phyloP scores from a whole-genome alignment of 1,139 yeast species.

The Yamadazyma triangularis region DNA sequence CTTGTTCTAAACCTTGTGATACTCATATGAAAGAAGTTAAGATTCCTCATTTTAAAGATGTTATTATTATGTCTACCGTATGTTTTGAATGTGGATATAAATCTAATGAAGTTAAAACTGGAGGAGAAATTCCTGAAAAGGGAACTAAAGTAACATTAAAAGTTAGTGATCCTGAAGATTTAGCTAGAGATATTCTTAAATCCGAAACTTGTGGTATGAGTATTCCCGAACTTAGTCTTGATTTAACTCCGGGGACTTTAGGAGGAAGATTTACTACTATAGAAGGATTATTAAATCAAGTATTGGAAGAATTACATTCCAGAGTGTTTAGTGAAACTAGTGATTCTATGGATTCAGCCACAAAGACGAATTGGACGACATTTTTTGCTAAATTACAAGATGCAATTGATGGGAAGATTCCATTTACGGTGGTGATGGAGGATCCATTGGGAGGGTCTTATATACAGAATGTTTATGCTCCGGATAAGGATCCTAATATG shows the following conservation, averaged over 20 bases:
- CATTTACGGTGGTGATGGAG: slow-evolving; percentile 82
- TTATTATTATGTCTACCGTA: slow-evolving; percentile 90
- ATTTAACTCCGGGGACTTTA: slow-evolving; percentile 91
- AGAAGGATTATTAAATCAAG: slow-evolving; percentile 89
- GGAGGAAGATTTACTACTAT: slow-evolving; percentile 98
- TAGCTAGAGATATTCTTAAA: slow-evolving; percentile 90
- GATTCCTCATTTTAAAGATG: slow-evolving; percentile 98
- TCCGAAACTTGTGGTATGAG: slow-evolving; percentile 87
- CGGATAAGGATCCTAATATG: slow-evolving; percentile 97
- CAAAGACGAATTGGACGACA: slow-evolving; percentile 73
- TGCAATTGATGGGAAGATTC: slow-evolving; percentile 80
- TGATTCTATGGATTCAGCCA: slow-evolving; percentile 82
- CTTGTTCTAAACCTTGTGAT: slow-evolving; percentile 75
- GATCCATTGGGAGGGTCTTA: slow-evolving; percentile 96
- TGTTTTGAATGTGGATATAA: slow-evolving; percentile 94
- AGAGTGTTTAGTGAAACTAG: slow-evolving; percentile 84
- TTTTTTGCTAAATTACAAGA: slow-evolving; percentile 73
- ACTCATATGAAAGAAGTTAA: slow-evolving; percentile 97
- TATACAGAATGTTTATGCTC: slow-evolving; percentile 96
- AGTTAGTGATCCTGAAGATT: slow-evolving; percentile 89
- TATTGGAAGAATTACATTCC: slow-evolving; percentile 79
- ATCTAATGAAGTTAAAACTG: slow-evolving; percentile 97
- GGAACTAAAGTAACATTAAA: slow-evolving; percentile 73
- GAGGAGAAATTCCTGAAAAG: slow-evolving; percentile 88
- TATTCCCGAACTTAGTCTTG: slow-evolving; percentile 86